Conservation (phyloP, 2,329 filamentous ascomycete species). For the Colletotrichum simmondsii region DNA sequence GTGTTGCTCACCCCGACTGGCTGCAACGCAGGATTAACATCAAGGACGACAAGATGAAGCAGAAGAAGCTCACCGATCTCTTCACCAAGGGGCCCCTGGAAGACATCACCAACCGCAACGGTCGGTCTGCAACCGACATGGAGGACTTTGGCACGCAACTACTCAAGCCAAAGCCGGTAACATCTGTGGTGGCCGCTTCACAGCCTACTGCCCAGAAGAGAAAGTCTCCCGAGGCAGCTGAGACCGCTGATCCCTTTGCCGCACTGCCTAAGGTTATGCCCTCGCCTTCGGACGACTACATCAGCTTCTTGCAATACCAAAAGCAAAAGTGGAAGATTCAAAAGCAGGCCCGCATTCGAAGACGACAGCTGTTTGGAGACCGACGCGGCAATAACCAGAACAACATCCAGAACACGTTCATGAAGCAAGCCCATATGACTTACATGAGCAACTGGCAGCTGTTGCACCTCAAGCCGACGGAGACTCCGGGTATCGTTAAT, state of each 20-base stretch:
- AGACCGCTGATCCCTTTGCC: slow-evolving; percentile 81
- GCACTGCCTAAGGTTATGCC: slow-evolving; percentile 87
- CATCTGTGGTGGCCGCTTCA: slow-evolving; percentile 63
- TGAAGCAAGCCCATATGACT: slow-evolving; percentile 89
- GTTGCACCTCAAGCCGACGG: slow-evolving; percentile 84
- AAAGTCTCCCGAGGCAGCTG: slow-evolving; percentile 76
- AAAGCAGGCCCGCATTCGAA: slow-evolving; percentile 85
- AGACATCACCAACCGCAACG: slow-evolving; percentile 76
- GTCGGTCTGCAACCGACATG: slow-evolving; percentile 70
- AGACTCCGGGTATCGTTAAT: slow-evolving; percentile 85
- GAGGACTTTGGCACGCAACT: slow-evolving; percentile 83
- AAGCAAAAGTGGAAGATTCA: slow-evolving; percentile 99
- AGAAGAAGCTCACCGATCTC: slow-evolving; percentile 97
- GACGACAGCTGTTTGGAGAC: slow-evolving; percentile 94
- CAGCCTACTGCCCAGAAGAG: slow-evolving; percentile 73
- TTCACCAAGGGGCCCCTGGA: slow-evolving; percentile 80
- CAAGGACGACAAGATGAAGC: slow-evolving; percentile 97
- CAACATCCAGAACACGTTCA: slow-evolving; percentile 78
- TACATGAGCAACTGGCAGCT: slow-evolving; percentile 97
- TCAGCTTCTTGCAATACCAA: slow-evolving; percentile 89
- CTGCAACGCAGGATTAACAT: slow-evolving; percentile 91
- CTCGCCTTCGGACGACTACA: slow-evolving; percentile 85
- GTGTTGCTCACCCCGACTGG: slow-evolving; percentile 96
- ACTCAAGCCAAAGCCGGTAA: slow-evolving; percentile 71
- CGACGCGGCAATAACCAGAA: slow-evolving; percentile 73